These are phyloP conservation scores for Artemisia argyi DNA, from an alignment of 129 eudicot species.

Conservation along the genomic window DNA sequence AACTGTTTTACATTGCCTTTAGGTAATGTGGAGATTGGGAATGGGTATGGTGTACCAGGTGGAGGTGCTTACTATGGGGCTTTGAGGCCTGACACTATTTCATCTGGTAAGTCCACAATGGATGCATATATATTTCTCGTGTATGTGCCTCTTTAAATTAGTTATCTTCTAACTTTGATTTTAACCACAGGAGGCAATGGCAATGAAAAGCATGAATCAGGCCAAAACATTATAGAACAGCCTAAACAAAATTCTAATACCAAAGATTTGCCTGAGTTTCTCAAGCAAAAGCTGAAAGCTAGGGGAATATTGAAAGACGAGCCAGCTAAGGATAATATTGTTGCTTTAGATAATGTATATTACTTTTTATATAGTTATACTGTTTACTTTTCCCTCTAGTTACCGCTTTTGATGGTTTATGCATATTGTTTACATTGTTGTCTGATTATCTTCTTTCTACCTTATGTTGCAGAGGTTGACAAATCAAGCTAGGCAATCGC, in stretches of 20 bases:
- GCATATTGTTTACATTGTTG: neutral
- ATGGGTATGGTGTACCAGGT: slow-evolving; percentile 99
- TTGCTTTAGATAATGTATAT: slow-evolving; percentile 38
- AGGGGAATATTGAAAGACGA: slow-evolving; percentile 84
- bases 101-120: slow-evolving; percentile 36
- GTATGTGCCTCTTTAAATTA: neutral
- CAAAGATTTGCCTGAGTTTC: slow-evolving; percentile 79
- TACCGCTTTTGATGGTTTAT: neutral
- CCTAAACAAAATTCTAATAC: slow-evolving; percentile 44
- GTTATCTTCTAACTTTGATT: slow-evolving; percentile 11
- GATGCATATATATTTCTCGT: slow-evolving; percentile 5
- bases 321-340: slow-evolving; percentile 27
- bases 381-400: neutral
- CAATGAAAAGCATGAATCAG: slow-evolving; percentile 35
- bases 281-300: slow-evolving; percentile 84
- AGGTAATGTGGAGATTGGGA: slow-evolving; percentile 90
- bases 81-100: slow-evolving; percentile 30
- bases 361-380: slow-evolving; percentile 3
- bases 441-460: slow-evolving; percentile 26
- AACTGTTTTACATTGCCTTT: slow-evolving; percentile 13
- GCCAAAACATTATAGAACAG: slow-evolving; percentile 41
- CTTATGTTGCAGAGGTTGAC: slow-evolving; percentile 47
- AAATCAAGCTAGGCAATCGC: slow-evolving; percentile 36
- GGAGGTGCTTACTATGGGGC: slow-evolving; percentile 83
- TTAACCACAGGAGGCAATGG: slow-evolving; percentile 32